Evolutionary conservation across 2,329 filamentous ascomycete species (phyloP), one percentile per base, ranked within the genome.

Genomic region (Arthrinium phaeospermum): DNA sequence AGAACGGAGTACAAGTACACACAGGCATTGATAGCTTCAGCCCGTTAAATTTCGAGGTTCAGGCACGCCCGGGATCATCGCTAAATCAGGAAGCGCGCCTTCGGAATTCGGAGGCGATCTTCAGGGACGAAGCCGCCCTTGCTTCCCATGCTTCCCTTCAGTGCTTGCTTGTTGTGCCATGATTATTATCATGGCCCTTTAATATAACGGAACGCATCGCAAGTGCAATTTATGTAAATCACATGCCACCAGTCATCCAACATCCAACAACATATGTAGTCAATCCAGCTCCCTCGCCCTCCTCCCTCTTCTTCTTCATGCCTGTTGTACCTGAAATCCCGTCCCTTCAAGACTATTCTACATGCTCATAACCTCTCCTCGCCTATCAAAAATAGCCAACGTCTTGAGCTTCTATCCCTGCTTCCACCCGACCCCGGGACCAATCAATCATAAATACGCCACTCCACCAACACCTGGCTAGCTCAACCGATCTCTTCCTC

Each of bases 381-480:
- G 51, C 24, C 13, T 53, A 24, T 53, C 51, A 24, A 30, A 16
- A 41, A 41, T 41, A 41, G 10, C 7, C 30, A 53, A 30, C 51
- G 27, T 53, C 51, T 53, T 24, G 27, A 30, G 51, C 51, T 30
- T 27, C 51, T 22, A 61, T 61, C 53, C 27, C 16, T 16, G 27
- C 27, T 61, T 30, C 4, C 51, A 61, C 16, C 27, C 24, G 53
- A 61, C 53, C 53, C 27, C 14, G 53, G 53, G 27, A 13, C 27
- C 53, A 61, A 61, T 61, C 53, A 61, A 34, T 19, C 7, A 22
- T 34, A 19, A 34, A 61, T 61, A 34, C 53, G 53, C 53, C 27
- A 61, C 53, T 61, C 53, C 53, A 61, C 51, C 51, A 53, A 47
- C 30, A 37, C 30, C 57, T 64, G 34, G 19, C 30, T 64, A 64